phyloP scores from a whole-genome alignment of 345 rosid genomes.

The Salix koriyanagi region DNA sequence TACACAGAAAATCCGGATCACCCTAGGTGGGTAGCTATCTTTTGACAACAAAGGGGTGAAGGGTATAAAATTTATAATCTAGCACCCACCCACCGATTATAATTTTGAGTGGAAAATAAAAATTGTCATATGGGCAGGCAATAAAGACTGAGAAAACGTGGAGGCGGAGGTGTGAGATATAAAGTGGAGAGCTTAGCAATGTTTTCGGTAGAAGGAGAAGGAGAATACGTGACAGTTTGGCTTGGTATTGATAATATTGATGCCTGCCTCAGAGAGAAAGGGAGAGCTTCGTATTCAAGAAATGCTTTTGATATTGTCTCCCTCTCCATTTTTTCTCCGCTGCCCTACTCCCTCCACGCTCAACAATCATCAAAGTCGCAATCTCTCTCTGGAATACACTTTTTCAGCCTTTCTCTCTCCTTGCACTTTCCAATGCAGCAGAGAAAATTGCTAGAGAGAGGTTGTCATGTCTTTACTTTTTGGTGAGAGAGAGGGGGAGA shows the following conservation, averaged over 20 bases:
- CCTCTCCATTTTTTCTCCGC: slow-evolving; percentile 9
- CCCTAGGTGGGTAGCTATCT: slow-evolving; percentile 29
- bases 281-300: slow-evolving; percentile 26
- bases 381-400: neutral
- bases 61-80: slow-evolving; percentile 26
- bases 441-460: slow-evolving; percentile 1
- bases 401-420: slow-evolving; percentile 12
- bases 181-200: slow-evolving; percentile 22
- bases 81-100: slow-evolving; percentile 62
- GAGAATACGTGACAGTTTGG: slow-evolving; percentile 39
- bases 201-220: slow-evolving; percentile 10
- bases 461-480: neutral
- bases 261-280: slow-evolving; percentile 29
- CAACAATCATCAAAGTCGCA: slow-evolving; percentile 25
- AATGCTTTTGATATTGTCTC: slow-evolving; percentile 5
- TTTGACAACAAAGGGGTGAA: slow-evolving; percentile 35
- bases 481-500: neutral
- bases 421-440: neutral
- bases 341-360: neutral
- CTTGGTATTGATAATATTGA: slow-evolving; percentile 5
- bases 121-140: slow-evolving; percentile 30
- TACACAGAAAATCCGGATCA: neutral
- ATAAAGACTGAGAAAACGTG: slow-evolving; percentile 27
- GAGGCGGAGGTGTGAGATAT: slow-evolving; percentile 13
- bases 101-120: slow-evolving; percentile 12